Base-by-base conservation (phyloP, 164 flowering plant species). In the Stephania cephalantha region DNA sequence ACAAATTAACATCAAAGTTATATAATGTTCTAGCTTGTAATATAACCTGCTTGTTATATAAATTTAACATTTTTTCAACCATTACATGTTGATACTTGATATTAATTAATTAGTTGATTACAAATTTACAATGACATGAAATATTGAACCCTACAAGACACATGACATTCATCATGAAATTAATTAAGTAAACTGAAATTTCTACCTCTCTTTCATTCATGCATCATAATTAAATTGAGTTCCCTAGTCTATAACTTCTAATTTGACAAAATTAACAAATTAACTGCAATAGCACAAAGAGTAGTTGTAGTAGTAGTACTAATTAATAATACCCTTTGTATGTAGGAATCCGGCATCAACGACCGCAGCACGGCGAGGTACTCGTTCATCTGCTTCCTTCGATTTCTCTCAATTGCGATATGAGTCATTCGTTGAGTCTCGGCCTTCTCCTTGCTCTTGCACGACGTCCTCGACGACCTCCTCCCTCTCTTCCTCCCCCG, bases 341-440 rank as follows among this genome's bases (percentile, higher is more conserved):
- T 85, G 69, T 88, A 91, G 72, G 91, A 87, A 22, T 88, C 89
- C 1, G 97, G 97, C 97, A 94, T 91, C 81, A 94, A 87, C 5
- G 97, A 91, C 20, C 96, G 84, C 58, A 94, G 69, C 31, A 89
- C 90, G 5, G 90, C 80, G 10, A 94, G 90, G 75, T 94, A 94
- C 64, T 92, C 91, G 67, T 92, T 94, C 97, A 94, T 94, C 76
- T 88, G 96, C 79, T 85, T 90, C n/a, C 98, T 81, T 5, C 98
- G 85, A 74, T 94, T 94, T 64, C 98, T 84, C 68, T 94, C 98
- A 0, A 94, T 95, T 5, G 85, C 81, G 84, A 94, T 94, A 87
- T 94, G 98, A 13, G 96, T 90, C 96, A 94, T 87, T 79, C 98
- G 87, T 78, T 94, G 97, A 2, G 87, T 89, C 83, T 94, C 97